A percentile compares a stretch with the other conserved stretches of the same genome.
Conservation (phyloP, 2,329 filamentous ascomycete species). For the Didymella arachidicola region DNA sequence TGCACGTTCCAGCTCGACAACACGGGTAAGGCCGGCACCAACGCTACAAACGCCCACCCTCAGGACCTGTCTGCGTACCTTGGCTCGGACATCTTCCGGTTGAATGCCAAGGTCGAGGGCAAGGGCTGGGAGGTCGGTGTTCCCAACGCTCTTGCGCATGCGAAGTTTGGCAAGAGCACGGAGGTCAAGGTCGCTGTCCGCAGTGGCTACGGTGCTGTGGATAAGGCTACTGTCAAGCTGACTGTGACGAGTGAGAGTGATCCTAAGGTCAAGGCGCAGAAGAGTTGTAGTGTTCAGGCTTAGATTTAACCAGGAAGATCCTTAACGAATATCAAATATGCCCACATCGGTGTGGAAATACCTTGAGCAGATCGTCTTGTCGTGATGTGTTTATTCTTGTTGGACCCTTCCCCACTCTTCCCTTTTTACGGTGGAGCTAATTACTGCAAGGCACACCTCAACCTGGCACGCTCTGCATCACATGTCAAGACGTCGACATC, state of each 20-base stretch:
- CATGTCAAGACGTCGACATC: not conserved
- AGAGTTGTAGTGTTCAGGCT: constrained; percentile 21
- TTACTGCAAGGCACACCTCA: constrained; percentile 15
- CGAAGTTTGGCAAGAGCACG: constrained; percentile 52
- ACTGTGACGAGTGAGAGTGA: constrained; percentile 59
- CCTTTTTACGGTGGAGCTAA: constrained; percentile 2
- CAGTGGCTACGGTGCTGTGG: constrained; percentile 36
- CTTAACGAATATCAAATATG: too few relatives aligned
- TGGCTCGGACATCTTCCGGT: constrained; percentile 57
- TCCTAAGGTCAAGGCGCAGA: constrained; percentile 20
- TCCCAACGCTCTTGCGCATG: constrained; percentile 51
- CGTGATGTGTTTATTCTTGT: not conserved
- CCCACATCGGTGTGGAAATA: too few relatives aligned
- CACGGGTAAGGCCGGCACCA: constrained; percentile 46
- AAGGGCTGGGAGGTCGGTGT: constrained; percentile 59
- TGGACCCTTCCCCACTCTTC: not conserved
- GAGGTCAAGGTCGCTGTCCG: constrained; percentile 55
- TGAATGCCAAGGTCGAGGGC: constrained; percentile 55
- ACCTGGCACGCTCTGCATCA: not conserved
- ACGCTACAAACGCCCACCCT: constrained; percentile 32
- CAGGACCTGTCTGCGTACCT: constrained; percentile 53
- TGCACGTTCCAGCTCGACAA: constrained; percentile 61
- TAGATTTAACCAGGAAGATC: not conserved
- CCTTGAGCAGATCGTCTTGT: not conserved
- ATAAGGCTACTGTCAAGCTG: constrained; percentile 53